Evolutionary conservation across 164 flowering plant genomes (phyloP), one percentile per base, ranked within the genome.

Genomic region (Kalanchoe fedtschenkoi): DNA sequence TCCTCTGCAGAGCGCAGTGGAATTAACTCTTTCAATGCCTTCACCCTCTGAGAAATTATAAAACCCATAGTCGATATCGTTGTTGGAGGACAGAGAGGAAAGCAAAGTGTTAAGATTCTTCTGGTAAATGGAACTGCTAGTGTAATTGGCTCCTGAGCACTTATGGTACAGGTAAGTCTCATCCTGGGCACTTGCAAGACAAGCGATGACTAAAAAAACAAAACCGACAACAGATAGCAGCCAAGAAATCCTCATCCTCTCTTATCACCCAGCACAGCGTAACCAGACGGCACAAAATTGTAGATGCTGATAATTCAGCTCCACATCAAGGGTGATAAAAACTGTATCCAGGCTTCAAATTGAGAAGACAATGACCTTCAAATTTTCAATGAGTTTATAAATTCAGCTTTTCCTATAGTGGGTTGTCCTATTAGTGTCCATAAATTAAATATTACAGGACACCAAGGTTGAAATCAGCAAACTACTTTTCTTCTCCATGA

Each of bases 1-100:
- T 5, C 75, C 81, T n/a, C 78, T 63, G 35, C 83, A 80, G 13
- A 77, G 71, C 3, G 69, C 67, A 16, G 32, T 55, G 9, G 76
- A 77, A 17, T 71, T 67, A 11, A 74, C 72, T 43, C 17, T 14
- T 26, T 72, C 41, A 3, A 61, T 19, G 10, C 11, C 63, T 11
- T 61, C 11, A 5, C 79, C 81, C 1, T 30, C 4, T 2, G 74
- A 58, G 13, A 66, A 33, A 46, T 62, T 66, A 66, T 67, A 63
- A 69, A 69, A 77, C 0, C 72, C 72, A 0, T 59, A 24, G 39
- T 6, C 11, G n/a, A 65, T n/a, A 16, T 72, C 58, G 4, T 66
- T 64, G 5, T 71, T 61, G n/a, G 69, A 65, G 22, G 76, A 17
- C 19, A 77, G 47, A 30, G 68, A 63, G 0, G 17, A 16, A 44